A percentile compares a stretch with the other conserved stretches of the same genome.
These are phyloP conservation scores for Dunaliella primolecta DNA, from an alignment of 139 green algal species.

Conservation along the genomic window DNA sequence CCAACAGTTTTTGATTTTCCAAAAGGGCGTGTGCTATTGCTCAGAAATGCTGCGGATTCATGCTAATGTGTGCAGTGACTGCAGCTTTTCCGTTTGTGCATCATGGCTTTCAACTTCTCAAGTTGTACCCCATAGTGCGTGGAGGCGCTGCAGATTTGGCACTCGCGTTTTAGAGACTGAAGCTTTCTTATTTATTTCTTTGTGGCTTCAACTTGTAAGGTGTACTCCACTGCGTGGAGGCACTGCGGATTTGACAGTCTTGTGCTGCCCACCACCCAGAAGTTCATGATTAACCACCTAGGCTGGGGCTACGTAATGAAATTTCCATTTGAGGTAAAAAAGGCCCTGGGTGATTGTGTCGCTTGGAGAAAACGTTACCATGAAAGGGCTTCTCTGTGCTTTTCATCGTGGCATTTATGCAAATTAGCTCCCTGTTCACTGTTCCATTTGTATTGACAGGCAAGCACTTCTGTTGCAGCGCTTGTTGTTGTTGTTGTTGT, in stretches of 20 bases:
- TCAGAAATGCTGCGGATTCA: background rate
- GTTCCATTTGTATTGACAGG: background rate
- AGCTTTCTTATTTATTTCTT: too few species aligned
- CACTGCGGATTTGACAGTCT: constrained; percentile 43
- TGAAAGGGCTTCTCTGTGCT: background rate
- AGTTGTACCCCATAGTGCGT: background rate
- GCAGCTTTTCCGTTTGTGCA: background rate
- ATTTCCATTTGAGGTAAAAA: constrained; percentile 32
- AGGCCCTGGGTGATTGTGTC: background rate
- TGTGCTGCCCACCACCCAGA: constrained; percentile 47
- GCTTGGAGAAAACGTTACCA: background rate
- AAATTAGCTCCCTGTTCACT: background rate
- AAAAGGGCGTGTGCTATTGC: background rate
- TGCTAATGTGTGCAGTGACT: background rate
- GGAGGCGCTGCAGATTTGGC: background rate
- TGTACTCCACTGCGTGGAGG: constrained; percentile 38
- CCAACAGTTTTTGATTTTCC: too few species aligned
- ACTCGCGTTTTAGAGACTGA: too few species aligned
- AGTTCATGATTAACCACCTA: constrained; percentile 51
- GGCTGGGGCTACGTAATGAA: constrained; percentile 53
- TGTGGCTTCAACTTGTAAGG: constrained; percentile 13
- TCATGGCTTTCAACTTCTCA: background rate
- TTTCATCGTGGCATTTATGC: background rate
- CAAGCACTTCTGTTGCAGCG: background rate
- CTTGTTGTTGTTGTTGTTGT: background rate